Conservation (phyloP, 78 protist species). For the Chrysochromulina parva region DNA sequence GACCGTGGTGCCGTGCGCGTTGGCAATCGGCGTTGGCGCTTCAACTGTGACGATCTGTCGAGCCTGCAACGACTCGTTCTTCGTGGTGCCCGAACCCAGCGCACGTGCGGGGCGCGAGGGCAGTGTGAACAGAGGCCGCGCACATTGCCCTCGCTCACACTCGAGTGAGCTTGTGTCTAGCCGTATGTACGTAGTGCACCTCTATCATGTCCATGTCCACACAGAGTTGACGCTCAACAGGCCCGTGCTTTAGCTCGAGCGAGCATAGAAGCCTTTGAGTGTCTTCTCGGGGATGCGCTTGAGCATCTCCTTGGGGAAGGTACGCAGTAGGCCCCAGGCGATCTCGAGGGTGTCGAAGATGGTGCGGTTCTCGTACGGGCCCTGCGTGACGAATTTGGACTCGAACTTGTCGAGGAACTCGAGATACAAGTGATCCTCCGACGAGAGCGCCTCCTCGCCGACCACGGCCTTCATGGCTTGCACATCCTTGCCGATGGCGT, state of each 20-base stretch:
- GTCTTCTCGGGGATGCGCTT: constrained; percentile 74
- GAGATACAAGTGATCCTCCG: constrained; percentile 93
- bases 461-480: constrained; percentile 99
- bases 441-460: constrained; percentile 97
- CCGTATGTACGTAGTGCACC: too few relatives aligned
- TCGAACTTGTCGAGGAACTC: constrained; percentile 98
- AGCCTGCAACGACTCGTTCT: too few relatives aligned
- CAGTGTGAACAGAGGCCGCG: too few relatives aligned
- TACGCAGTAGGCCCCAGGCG: constrained; percentile 97
- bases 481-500: constrained; percentile 98
- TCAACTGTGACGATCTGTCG: too few relatives aligned
- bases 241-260: neutral
- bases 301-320: constrained; percentile 93
- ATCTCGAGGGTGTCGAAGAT: constrained; percentile 93
- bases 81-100: too few relatives aligned
- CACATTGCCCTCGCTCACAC: too few relatives aligned
- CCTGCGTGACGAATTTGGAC: constrained; percentile 90
- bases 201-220: too few relatives aligned
- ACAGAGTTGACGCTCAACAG: too few relatives aligned
- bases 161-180: too few relatives aligned
- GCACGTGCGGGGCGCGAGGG: too few relatives aligned
- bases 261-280: constrained; percentile 26
- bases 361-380: constrained; percentile 82
- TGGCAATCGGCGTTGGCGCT: too few relatives aligned
- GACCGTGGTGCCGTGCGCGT: too few relatives aligned